phyloP scores from a whole-genome alignment of 1,284 basidiomycete species.

The Boletus mariae region DNA sequence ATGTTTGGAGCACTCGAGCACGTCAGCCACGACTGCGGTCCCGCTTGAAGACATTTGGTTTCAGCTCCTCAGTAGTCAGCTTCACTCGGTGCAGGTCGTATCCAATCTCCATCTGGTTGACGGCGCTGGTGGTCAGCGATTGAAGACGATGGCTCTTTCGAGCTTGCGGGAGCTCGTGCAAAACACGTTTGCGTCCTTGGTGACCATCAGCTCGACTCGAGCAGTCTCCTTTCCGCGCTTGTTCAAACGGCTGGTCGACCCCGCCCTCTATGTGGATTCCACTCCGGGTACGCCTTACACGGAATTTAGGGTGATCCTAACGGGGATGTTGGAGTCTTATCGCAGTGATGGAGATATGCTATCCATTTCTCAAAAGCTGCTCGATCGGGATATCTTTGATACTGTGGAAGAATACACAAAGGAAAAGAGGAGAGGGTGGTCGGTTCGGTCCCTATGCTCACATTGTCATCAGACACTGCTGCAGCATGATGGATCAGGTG shows the following conservation, averaged over 20 bases:
- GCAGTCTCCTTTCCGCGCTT: conserved; percentile 86
- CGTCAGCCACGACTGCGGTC: conserved; percentile 38
- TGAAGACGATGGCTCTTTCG: conserved; percentile 37
- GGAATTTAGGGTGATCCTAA: conserved; percentile 88
- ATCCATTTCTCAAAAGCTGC: conserved; percentile 80
- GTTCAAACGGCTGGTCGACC: conserved; percentile 86
- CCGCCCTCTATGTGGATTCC: conserved; percentile 44
- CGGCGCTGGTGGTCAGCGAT: conserved; percentile 11
- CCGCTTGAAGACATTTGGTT: conserved; percentile 90
- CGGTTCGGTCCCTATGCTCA: conserved; percentile 42
- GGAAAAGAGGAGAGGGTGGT: conserved; percentile 53
- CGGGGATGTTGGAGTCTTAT: conserved; percentile 94
- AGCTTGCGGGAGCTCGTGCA: conserved; percentile 75
- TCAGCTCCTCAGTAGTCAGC: conserved; percentile 75
- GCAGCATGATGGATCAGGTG: conserved; percentile 13
- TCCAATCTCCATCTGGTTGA: conserved; percentile 36
- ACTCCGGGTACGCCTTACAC: conserved; percentile 73
- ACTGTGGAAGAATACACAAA: conserved; percentile 56
- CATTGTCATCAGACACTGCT: conserved; percentile 45
- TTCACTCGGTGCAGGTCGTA: conserved; percentile 73
- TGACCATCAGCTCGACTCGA: conserved; percentile 80
- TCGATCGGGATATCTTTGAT: conserved; percentile 81
- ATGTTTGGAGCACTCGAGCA: conserved; percentile 64
- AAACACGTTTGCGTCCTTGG: conserved; percentile 79
- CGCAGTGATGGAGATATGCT: conserved; percentile 89